A percentile compares a stretch with the other conserved stretches of the same genome.
phyloP scores from a whole-genome alignment of 2,329 filamentous ascomycete species.

The Neofusicoccum ribis region DNA sequence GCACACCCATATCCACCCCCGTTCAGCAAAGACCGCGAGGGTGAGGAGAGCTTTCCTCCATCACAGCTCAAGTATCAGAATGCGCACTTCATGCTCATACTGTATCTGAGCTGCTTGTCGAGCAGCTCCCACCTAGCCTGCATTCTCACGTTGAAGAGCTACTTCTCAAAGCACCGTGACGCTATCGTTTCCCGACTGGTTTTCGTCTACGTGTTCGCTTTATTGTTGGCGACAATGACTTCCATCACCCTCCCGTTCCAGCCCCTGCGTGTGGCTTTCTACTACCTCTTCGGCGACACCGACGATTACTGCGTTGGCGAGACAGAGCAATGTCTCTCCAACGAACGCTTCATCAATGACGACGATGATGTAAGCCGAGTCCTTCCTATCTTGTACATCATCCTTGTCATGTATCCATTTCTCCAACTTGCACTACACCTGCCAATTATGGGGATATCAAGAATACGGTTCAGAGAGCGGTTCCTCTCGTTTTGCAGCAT shows the following conservation, averaged over 20 bases:
- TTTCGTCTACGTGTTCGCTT: slow-evolving; percentile 30
- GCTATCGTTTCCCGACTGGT: slow-evolving; percentile 32
- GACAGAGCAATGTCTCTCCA: not conserved
- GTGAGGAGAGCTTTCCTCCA: not conserved
- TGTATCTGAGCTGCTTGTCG: slow-evolving; percentile 34
- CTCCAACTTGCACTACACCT: not conserved
- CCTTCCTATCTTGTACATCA: not conserved
- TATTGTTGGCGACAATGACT: slow-evolving; percentile 24
- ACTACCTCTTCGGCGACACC: not conserved
- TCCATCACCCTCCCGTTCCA: not conserved
- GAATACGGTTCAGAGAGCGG: not conserved
- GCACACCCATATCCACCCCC: not conserved
- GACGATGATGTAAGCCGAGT: not conserved
- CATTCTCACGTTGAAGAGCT: slow-evolving; percentile 34
- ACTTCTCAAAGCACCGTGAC: slow-evolving; percentile 33
- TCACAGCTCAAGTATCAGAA: not conserved
- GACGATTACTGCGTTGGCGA: not conserved
- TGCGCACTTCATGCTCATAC: slow-evolving; percentile 23
- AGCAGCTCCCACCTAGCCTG: slow-evolving; percentile 35
- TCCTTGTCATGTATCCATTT: not conserved
- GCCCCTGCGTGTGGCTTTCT: not conserved
- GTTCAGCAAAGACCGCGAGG: not conserved
- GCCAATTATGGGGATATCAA: not conserved
- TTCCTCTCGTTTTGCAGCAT: not conserved
- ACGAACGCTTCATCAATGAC: not conserved